Conservation (phyloP, 2,329 filamentous ascomycete species). For the Ceratocystis cubensis region DNA sequence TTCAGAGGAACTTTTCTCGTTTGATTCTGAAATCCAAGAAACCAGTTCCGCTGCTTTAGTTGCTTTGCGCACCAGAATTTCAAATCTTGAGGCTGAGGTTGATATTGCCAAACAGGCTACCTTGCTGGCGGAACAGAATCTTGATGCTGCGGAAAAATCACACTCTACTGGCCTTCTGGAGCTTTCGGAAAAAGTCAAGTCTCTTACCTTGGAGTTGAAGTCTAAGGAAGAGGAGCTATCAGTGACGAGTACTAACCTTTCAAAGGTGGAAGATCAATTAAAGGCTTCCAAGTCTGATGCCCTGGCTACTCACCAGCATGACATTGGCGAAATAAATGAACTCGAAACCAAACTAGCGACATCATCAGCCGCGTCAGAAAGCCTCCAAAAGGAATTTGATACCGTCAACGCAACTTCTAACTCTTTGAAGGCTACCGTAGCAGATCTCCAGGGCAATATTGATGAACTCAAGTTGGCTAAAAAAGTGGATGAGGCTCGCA, state of each 20-base stretch:
- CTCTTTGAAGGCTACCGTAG: constrained; percentile 12
- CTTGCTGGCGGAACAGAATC: constrained; percentile 49
- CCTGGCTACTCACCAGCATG: constrained; percentile 26
- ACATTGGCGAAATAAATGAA: constrained; percentile 29
- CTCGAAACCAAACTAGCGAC: constrained; percentile 29
- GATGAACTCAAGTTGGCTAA: constrained; percentile 29
- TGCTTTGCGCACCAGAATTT: constrained; percentile 56
- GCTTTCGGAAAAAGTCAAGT: constrained; percentile 32
- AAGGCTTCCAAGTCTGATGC: constrained; percentile 19
- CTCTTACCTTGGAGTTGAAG: constrained; percentile 36
- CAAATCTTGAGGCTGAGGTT: constrained; percentile 56
- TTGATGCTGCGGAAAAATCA: constrained; percentile 56
- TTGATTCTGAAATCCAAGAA: constrained; percentile 75
- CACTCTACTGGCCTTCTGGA: constrained; percentile 32
- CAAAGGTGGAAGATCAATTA: constrained; percentile 22
- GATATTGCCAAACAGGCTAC: constrained; percentile 58
- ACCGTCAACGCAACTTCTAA: constrained; percentile 32
- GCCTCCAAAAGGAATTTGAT: constrained; percentile 33
- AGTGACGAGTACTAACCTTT: neutral
- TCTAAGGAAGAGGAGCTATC: constrained; percentile 23
- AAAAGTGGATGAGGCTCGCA: constrained; percentile 31
- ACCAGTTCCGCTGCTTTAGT: constrained; percentile 57
- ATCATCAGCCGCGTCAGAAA: constrained; percentile 27
- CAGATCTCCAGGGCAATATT: constrained; percentile 11
- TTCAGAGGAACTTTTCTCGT: constrained; percentile 67